A percentile compares a stretch with the other conserved stretches of the same genome.
Evolutionary conservation across 2,329 filamentous ascomycete genomes (phyloP).

Genomic region (Rasamsonia emersonii): DNA sequence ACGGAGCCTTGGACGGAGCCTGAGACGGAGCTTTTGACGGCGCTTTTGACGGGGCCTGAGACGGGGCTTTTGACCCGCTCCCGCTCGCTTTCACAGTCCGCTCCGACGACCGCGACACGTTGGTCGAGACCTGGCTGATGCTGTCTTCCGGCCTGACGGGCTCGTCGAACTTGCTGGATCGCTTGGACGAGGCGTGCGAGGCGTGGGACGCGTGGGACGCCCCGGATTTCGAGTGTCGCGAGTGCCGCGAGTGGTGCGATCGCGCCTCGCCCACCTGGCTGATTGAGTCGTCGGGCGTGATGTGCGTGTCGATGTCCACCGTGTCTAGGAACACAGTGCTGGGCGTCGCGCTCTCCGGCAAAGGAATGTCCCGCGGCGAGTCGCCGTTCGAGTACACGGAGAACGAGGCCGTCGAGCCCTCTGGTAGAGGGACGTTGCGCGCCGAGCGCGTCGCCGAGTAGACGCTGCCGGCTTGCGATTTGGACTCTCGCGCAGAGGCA

Average conservation of each 20-base stretch:
- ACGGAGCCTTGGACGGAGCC: no score
- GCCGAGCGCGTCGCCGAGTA: constrained; percentile 26
- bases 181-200: constrained; percentile 17
- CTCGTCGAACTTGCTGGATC: constrained; percentile 29
- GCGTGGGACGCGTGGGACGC: constrained; percentile 7
- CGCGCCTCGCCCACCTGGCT: constrained; percentile 49
- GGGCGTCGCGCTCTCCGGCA: constrained; percentile 24
- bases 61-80: constrained; percentile 9
- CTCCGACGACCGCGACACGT: constrained; percentile 19
- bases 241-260: constrained; percentile 10
- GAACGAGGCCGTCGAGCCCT: constrained; percentile 19
- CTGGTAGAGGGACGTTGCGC: constrained; percentile 28
- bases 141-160: constrained; percentile 30
- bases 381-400: constrained; percentile 17
- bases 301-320: constrained; percentile 35
- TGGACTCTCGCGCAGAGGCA: constrained; percentile 3
- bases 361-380: constrained; percentile 16
- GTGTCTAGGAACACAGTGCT: constrained; percentile 17
- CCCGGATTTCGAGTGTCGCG: constrained; percentile 16
- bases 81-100: constrained; percentile 24
- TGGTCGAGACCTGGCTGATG: constrained; percentile 30
- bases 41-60: constrained; percentile 14
- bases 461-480: constrained; percentile 15
- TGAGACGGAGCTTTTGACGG: constrained; percentile 17
- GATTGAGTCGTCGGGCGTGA: constrained; percentile 74